Conservation (phyloP, 2,329 filamentous ascomycete genomes). For the Pestalotiopsis sp. region DNA sequence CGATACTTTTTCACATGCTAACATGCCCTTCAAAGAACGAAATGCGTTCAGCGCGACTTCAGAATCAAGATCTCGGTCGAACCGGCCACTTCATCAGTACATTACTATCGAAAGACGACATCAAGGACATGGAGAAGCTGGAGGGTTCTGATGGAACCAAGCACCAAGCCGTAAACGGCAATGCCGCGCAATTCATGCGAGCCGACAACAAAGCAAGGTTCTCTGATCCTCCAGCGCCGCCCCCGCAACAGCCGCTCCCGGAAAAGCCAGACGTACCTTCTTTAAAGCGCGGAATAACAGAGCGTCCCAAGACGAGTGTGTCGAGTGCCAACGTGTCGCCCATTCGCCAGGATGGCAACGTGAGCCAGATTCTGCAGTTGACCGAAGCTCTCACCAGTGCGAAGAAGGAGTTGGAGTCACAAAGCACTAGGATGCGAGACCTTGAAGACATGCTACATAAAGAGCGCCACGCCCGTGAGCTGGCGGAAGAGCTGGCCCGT, state of each 20-base stretch:
- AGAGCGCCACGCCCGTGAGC: conserved; percentile 80
- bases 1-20: background rate
- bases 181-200: conserved; percentile 54
- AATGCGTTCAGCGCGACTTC: conserved; percentile 85
- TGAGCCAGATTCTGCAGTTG: conserved; percentile 78
- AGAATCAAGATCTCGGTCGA: conserved; percentile 81
- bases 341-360: conserved; percentile 54
- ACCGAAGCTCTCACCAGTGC: conserved; percentile 83
- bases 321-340: conserved; percentile 53
- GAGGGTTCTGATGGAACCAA: conserved; percentile 51
- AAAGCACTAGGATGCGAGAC: conserved; percentile 76
- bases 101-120: conserved; percentile 71
- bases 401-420: conserved; percentile 84
- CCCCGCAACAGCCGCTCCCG: conserved; percentile 88
- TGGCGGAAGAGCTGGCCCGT: conserved; percentile 80
- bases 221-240: conserved; percentile 89
- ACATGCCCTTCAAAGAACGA: conserved; percentile 62
- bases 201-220: conserved; percentile 81
- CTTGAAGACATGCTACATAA: conserved; percentile 77
- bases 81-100: conserved; percentile 81
- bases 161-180: conserved; percentile 50
- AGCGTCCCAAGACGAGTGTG: conserved; percentile 64
- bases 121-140: conserved; percentile 59
- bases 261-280: conserved; percentile 85
- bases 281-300: conserved; percentile 74